Percentiles rank a stretch among this genome's conserved stretches.
Conservation (phyloP, 2,329 filamentous ascomycete genomes). For the Paramyrothecium roridum region DNA sequence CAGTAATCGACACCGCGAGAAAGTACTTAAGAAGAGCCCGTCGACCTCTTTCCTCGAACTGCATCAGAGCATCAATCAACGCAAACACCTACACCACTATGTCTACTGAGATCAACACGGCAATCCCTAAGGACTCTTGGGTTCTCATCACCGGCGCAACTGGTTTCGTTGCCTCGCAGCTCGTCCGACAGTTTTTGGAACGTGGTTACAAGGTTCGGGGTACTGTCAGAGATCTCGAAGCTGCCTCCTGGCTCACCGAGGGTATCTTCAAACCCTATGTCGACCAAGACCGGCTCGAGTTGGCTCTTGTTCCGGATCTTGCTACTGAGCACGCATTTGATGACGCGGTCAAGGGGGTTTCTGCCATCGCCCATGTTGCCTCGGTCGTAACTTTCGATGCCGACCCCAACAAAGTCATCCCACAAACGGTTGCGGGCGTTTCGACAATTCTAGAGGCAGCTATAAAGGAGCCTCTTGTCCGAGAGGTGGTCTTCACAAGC, state of each 20-base stretch:
- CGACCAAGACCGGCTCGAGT: conserved; percentile 27
- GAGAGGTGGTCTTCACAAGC: too few species aligned
- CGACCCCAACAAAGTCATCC: conserved; percentile 39
- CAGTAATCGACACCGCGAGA: too few species aligned
- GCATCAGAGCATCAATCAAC: too few species aligned
- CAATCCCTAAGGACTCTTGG: conserved; percentile 21
- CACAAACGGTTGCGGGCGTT: conserved; percentile 29
- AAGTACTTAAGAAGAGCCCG: too few species aligned
- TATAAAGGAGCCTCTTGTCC: too few species aligned
- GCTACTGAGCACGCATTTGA: conserved; percentile 31
- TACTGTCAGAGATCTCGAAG: conserved; percentile 32
- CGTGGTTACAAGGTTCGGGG: conserved; percentile 40
- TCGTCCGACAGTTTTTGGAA: conserved; percentile 34
- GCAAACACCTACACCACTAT: too few species aligned
- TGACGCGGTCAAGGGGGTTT: conserved; percentile 20
- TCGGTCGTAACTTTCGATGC: conserved; percentile 33
- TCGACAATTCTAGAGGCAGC: conserved; percentile 2
- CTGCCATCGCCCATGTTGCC: conserved; percentile 43
- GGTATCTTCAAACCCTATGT: conserved; percentile 24
- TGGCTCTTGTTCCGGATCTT: conserved; percentile 34
- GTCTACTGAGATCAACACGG: too few species aligned
- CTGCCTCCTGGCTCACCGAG: conserved; percentile 29
- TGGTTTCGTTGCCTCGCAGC: conserved; percentile 40
- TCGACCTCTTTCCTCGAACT: too few species aligned
- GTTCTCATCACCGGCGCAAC: conserved; percentile 44